These are phyloP conservation scores for Sordariomycetes sp. DNA, from an alignment of 2,329 filamentous ascomycete genomes.

Conservation along the genomic window DNA sequence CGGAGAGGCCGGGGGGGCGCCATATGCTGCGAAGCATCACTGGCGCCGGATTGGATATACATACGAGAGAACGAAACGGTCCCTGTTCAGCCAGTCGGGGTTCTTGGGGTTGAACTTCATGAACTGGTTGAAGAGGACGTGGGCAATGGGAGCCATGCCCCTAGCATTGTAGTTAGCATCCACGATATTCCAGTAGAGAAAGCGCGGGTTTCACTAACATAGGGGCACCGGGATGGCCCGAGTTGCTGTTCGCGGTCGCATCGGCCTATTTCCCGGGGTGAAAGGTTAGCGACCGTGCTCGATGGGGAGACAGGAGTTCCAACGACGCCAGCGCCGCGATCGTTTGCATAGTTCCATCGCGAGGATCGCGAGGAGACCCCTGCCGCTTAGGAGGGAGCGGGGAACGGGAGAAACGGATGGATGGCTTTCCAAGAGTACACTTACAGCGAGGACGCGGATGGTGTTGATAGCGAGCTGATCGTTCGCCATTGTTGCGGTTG, in stretches of 20 bases:
- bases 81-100: slow-evolving; percentile 91
- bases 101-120: slow-evolving; percentile 99
- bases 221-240: slow-evolving; percentile 94
- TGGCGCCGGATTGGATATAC: slow-evolving; percentile 25
- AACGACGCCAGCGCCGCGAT: neutral
- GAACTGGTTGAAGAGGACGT: slow-evolving; percentile 98
- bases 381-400: neutral
- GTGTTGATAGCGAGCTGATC: slow-evolving; percentile 95
- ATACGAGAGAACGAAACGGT: slow-evolving; percentile 98
- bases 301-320: neutral
- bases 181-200: neutral
- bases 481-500: slow-evolving; percentile 65
- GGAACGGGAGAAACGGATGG: slow-evolving; percentile 9
- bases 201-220: slow-evolving; percentile 48
- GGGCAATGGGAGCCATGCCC: slow-evolving; percentile 85
- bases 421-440: slow-evolving; percentile 27
- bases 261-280: slow-evolving; percentile 57
- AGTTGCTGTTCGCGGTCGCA: slow-evolving; percentile 94
- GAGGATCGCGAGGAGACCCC: neutral
- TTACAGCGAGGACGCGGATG: slow-evolving; percentile 90
- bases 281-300: slow-evolving; percentile 11
- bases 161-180: slow-evolving; percentile 28
- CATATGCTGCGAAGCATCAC: neutral
- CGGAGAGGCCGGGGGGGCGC: neutral
- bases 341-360: neutral